Evolutionary conservation across 345 rosid genomes (phyloP), one percentile per base, ranked within the genome.

Genomic region (Eucalyptus paniculata): DNA sequence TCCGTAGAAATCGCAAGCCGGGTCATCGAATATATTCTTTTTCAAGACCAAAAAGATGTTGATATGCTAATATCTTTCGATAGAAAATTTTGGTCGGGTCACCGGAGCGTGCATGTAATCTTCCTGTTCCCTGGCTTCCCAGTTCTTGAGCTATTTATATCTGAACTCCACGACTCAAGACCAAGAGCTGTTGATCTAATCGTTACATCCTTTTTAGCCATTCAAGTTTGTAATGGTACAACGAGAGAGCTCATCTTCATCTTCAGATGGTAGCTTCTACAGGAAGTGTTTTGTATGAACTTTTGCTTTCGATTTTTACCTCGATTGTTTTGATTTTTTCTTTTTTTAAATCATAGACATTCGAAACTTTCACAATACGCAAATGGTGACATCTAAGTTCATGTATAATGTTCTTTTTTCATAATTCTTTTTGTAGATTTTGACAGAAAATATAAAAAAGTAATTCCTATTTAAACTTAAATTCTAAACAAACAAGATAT

Each of bases 391-490:
- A 72, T 37, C 5, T 72, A 37, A 28, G 4, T 37, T 72, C 37
- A 15, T 1, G 2, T n/a, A 30, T 65, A 62, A 28, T 12, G 8
- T 5, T 53, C 0, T 53, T 19, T 62, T 62, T 12, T 62, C 28
- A 53, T 53, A 19, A 12, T 30, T 62, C 15, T 67, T 67, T n/a
- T 1, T 60, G 69, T 60, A 12, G 37, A 65, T 65, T 65, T n/a
- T n/a, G 37, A n/a, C 6, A 0, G 3, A 16, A 4, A n/a, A n/a
- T 2, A 65, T 53, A 12, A 56, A 28, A 30, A 14, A 2, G 21
- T 15, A 65, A 65, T 65, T 65, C 21, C 11, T 32, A n/a, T n/a
- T n/a, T 8, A 8, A 53, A 0, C 58, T 16, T 16, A n/a, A 65
- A 65, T 17, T 65, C 37, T 30, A 65, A 65, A 65, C 34, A n/a